Evolutionary conservation across 2,329 filamentous ascomycete species (phyloP).

Genomic region (Alternaria gaisen): DNA sequence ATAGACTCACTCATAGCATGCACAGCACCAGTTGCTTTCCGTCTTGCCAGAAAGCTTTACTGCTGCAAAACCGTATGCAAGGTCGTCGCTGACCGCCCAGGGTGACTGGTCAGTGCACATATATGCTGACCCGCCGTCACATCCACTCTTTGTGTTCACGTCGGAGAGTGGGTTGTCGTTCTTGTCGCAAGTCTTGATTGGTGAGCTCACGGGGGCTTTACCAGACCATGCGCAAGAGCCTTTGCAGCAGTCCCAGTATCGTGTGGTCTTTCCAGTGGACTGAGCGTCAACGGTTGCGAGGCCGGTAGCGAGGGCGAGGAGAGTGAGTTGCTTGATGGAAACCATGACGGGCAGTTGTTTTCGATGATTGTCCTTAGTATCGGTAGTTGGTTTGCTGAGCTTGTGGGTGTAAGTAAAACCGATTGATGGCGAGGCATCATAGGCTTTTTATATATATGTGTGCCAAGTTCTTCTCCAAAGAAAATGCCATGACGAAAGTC

Average conservation of each 20-base stretch:
- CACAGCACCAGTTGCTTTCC: slow-evolving; percentile 71
- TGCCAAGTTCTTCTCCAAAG: background rate
- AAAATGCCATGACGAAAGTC: background rate
- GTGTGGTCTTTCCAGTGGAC: slow-evolving; percentile 44
- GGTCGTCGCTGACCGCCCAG: slow-evolving; percentile 65
- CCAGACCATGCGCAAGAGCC: slow-evolving; percentile 69
- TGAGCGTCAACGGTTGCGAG: slow-evolving; percentile 40
- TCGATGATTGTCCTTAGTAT: background rate
- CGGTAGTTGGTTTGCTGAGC: background rate
- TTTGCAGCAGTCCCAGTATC: slow-evolving; percentile 72
- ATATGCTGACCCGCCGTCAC: slow-evolving; percentile 64
- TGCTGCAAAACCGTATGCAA: slow-evolving; percentile 73
- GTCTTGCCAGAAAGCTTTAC: slow-evolving; percentile 63
- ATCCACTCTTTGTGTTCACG: slow-evolving; percentile 61
- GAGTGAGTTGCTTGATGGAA: slow-evolving; percentile 39
- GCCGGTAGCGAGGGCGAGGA: slow-evolving; percentile 39
- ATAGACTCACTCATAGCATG: slow-evolving; percentile 63
- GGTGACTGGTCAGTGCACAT: slow-evolving; percentile 68
- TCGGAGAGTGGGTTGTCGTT: slow-evolving; percentile 65
- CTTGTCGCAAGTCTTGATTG: slow-evolving; percentile 65
- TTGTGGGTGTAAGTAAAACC: background rate
- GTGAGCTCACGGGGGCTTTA: slow-evolving; percentile 63
- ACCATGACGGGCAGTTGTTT: slow-evolving; percentile 29
- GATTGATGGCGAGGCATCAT: background rate
- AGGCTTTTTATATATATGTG: slow-evolving; percentile 9